A percentile compares a stretch with the other conserved stretches of the same genome.
Conservation (phyloP, 257 asterid species). For the Solanum pennellii region DNA sequence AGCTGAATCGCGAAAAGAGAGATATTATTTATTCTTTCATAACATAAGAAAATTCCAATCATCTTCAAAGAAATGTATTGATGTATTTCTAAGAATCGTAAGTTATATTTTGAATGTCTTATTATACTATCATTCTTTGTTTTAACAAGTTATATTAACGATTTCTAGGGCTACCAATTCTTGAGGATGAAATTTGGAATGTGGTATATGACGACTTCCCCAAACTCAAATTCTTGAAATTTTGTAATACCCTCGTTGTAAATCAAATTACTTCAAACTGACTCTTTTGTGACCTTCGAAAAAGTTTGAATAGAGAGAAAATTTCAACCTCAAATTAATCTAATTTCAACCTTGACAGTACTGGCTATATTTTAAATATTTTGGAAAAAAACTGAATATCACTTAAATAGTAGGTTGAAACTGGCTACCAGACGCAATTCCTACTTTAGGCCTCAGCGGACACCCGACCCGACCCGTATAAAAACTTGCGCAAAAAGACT, state of each 20-base stretch:
- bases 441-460: neutral
- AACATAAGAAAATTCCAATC: too few species aligned
- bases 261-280: neutral
- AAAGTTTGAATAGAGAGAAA: too few species aligned
- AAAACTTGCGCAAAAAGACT: neutral
- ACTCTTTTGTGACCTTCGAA: neutral
- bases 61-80: too few species aligned
- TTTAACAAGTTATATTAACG: neutral
- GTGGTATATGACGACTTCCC: neutral
- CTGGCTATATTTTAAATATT: neutral
- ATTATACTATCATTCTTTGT: too few species aligned
- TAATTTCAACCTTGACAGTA: neutral
- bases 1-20: too few species aligned
- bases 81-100: too few species aligned
- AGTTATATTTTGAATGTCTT: too few species aligned
- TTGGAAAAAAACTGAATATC: neutral
- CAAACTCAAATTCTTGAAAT: neutral
- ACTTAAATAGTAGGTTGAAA: neutral
- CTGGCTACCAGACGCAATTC: neutral
- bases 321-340: too few species aligned
- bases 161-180: neutral
- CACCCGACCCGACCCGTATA: neutral
- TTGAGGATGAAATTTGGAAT: neutral
- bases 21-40: too few species aligned
- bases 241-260: neutral